Conservation (phyloP, 768 basidiomycete genomes). For the Rubroboletus pulcherrimus region DNA sequence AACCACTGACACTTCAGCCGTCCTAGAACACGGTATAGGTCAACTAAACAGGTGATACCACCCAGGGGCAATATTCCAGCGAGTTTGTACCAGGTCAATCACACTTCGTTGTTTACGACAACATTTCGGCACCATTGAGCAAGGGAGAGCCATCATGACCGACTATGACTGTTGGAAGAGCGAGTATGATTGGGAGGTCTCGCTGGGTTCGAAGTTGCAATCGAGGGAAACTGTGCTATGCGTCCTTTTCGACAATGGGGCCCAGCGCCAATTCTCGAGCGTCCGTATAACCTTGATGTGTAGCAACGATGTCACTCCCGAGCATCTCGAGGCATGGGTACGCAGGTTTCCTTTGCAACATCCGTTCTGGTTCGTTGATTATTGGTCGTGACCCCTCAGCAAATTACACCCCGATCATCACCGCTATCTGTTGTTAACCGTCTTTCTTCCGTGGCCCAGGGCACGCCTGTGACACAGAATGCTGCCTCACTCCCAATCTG, state of each 20-base stretch:
- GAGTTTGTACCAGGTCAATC: background rate
- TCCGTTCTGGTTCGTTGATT: background rate
- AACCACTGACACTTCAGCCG: background rate
- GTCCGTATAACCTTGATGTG: slow-evolving; percentile 1
- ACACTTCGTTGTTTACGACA: background rate
- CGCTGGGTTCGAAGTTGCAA: no score
- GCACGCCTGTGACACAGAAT: background rate
- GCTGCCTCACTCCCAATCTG: background rate
- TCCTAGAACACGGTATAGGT: background rate
- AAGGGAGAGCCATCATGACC: background rate
- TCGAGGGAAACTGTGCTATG: background rate
- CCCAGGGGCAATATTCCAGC: background rate
- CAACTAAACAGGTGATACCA: background rate
- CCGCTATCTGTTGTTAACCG: background rate
- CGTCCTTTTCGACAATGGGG: background rate
- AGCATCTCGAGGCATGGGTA: background rate
- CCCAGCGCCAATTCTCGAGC: slow-evolving; percentile 6
- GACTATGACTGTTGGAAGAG: background rate
- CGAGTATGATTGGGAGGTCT: slow-evolving; percentile 3
- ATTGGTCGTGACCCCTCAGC: background rate
- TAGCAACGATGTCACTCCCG: background rate
- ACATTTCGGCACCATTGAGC: background rate
- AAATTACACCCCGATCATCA: background rate
- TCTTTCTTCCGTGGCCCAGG: background rate
- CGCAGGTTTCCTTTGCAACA: background rate